A percentile compares a stretch with the other conserved stretches of the same genome.
Conservation (phyloP, 1,139 yeast species). For the Geotrichum citri-aurantii region DNA sequence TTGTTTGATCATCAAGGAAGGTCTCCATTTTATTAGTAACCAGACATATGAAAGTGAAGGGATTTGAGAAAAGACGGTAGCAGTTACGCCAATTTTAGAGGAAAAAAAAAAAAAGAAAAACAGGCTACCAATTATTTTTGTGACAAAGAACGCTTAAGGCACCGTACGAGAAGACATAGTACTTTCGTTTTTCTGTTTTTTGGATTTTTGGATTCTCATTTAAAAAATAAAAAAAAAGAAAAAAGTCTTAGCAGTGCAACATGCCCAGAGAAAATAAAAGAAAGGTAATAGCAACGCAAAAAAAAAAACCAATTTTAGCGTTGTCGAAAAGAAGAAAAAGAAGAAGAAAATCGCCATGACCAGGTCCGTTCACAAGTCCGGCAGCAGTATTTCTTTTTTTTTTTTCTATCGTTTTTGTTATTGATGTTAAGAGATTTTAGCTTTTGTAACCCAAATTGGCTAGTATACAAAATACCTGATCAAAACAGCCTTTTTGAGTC, state of each 20-base stretch:
- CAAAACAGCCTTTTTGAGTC: background rate
- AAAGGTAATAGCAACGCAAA: background rate
- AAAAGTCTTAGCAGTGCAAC: background rate
- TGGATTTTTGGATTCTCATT: background rate
- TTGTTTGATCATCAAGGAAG: too few relatives aligned
- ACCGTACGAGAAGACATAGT: background rate
- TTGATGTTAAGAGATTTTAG: too few relatives aligned
- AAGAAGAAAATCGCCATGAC: background rate
- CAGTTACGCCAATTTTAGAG: too few relatives aligned
- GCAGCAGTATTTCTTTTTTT: background rate
- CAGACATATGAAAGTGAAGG: too few relatives aligned
- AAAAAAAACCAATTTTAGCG: background rate
- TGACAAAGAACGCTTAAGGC: background rate
- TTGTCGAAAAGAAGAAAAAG: background rate
- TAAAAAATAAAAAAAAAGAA: too few relatives aligned
- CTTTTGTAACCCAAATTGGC: background rate
- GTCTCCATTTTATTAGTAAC: too few relatives aligned
- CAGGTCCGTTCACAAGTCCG: background rate
- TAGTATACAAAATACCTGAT: background rate
- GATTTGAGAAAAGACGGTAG: background rate
- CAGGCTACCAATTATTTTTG: too few relatives aligned
- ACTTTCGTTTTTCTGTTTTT: too few relatives aligned
- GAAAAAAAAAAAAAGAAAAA: too few relatives aligned
- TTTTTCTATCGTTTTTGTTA: too few relatives aligned
- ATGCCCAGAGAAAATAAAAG: background rate